phyloP scores from a whole-genome alignment of 208 protist genomes.

The Acanthamoeba triangularis region DNA sequence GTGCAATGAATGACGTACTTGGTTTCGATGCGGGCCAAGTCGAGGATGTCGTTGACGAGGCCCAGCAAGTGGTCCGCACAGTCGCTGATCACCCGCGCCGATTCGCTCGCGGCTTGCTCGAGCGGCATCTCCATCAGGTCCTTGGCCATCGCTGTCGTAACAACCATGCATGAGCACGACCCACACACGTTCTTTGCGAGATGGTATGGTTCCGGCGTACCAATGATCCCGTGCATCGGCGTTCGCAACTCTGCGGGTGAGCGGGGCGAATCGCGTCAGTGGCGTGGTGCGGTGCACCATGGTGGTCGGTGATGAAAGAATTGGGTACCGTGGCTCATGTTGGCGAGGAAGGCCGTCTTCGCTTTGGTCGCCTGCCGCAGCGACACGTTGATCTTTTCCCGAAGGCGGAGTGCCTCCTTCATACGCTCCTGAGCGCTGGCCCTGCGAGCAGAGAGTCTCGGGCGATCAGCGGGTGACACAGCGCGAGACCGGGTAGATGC shows the following conservation, averaged over 20 bases:
- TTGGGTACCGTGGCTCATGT: conserved; percentile 28
- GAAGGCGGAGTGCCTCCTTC: background rate
- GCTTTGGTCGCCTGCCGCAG: conserved; percentile 21
- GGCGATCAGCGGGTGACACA: background rate
- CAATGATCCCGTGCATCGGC: conserved; percentile 33
- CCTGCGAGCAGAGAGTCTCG: background rate
- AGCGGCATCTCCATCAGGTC: conserved; percentile 23
- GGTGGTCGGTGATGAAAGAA: background rate
- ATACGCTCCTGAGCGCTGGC: background rate
- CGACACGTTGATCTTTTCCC: background rate
- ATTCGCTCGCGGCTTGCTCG: background rate
- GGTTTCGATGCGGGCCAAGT: conserved; percentile 48
- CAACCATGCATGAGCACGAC: too few relatives aligned
- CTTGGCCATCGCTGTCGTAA: conserved; percentile 15
- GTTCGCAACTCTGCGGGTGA: background rate
- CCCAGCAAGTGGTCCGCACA: conserved; percentile 53
- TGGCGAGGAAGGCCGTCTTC: conserved; percentile 30
- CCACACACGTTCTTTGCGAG: too few relatives aligned
- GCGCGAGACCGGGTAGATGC: background rate
- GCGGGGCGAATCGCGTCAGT: background rate
- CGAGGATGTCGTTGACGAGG: conserved; percentile 46
- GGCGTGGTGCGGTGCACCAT: background rate
- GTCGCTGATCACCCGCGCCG: conserved; percentile 6
- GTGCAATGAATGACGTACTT: background rate
- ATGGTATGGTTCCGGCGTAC: background rate